These are phyloP conservation scores for Ceratobasidium sp. DNA, from an alignment of 1,284 basidiomycete genomes.

Conservation along the genomic window DNA sequence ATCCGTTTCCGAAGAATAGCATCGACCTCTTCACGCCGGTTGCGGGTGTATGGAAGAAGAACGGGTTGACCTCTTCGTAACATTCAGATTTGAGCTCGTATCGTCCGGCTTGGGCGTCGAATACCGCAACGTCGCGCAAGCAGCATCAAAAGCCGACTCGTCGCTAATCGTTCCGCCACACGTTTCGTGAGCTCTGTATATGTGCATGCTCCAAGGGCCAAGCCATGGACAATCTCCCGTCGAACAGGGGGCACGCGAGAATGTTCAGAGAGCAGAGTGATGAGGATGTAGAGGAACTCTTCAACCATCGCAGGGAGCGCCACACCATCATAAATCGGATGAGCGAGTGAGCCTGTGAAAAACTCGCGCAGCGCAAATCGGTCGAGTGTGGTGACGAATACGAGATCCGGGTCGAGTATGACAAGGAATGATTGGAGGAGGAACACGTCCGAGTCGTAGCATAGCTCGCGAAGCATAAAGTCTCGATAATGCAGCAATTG, in stretches of 20 bases:
- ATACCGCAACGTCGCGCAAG: conserved; percentile 83
- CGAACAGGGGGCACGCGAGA: conserved; percentile 77
- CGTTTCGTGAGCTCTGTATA: conserved; percentile 94
- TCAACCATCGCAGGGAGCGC: conserved; percentile 89
- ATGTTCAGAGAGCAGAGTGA: conserved; percentile 86
- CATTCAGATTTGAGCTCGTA: conserved; percentile 88
- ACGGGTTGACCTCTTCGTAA: conserved; percentile 91
- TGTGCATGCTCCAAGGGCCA: conserved; percentile 86
- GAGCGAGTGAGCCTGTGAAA: conserved; percentile 70
- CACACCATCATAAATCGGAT: conserved; percentile 69
- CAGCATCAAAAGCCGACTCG: conserved; percentile 82
- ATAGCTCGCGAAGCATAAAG: conserved; percentile 92
- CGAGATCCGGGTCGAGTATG: conserved; percentile 78
- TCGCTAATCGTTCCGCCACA: conserved; percentile 91
- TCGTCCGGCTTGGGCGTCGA: conserved; percentile 79
- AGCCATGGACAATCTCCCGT: conserved; percentile 88
- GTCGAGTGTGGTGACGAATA: conserved; percentile 88
- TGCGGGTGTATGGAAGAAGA: conserved; percentile 97
- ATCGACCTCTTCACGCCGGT: conserved; percentile 95
- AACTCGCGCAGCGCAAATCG: conserved; percentile 84
- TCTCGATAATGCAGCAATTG: conserved; percentile 98
- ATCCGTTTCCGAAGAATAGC: conserved; percentile 73
- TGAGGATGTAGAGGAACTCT: conserved; percentile 88
- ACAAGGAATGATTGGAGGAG: conserved; percentile 87
- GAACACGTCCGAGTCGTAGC: conserved; percentile 96